Evolutionary conservation across 78 protist species (phyloP), one percentile per base, ranked within the genome.

Genomic region (Pigoraptor vietnamica): DNA sequence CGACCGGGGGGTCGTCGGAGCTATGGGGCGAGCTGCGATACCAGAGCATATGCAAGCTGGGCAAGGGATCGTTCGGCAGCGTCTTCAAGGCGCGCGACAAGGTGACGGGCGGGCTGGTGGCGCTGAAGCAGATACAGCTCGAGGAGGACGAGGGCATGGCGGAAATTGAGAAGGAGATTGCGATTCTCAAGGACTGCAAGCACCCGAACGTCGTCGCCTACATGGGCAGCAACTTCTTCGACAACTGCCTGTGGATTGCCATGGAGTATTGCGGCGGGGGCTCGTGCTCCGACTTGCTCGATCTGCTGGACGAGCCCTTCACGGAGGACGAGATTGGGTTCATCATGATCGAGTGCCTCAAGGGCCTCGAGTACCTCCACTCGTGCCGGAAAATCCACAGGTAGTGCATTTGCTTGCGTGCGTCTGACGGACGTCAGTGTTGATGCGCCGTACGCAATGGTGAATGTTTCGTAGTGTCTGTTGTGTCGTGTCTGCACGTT

Each of bases 121-220:
- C 91, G 23, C 14, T 56, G 36, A 90, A 90, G 36, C 14, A 25
- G 29, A 33, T 90, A 10, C 37, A 23, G 14, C 14, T 90, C 1
- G 86, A 90, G 91, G 33, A 19, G 19, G 88, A 35, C 21, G 88
- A 83, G 21, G 36, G 19, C 33, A 1, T 83, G 1, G 88, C 2
- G 33, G 88, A 83, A 1, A 19, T 83, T 2, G 33, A 83, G 23
- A 1, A 93, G 25, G 97, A 95, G 93, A 93, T 95, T 79, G 89
- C 92, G 40, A 91, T 94, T 33, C 91, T 95, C 93, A 48, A 90
- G 40, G 79, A 86, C 32, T 94, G 93, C 92, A 90, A 90, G 90
- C 97, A 96, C 91, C 93, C 91, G 89, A 94, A 94, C 89, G 94
- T 95, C 37, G 93, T 95, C 36, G 92, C 83, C 33, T 95, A 92